Conservation (phyloP, 176 grass and related monocot species). For the Aegilops tauschii region DNA sequence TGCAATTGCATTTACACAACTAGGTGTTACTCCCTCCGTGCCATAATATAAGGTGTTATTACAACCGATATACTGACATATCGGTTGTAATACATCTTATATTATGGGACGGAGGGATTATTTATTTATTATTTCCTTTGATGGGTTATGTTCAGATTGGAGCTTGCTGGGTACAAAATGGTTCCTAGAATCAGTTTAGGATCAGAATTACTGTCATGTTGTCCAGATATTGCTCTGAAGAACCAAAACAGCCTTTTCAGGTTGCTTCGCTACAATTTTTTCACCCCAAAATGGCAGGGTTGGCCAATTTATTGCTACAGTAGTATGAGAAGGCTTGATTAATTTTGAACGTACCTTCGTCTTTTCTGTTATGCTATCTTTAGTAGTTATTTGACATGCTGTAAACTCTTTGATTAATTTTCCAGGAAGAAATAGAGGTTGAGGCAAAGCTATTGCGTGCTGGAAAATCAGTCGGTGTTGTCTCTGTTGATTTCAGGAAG, state of each 20-base stretch:
- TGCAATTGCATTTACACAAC: not conserved
- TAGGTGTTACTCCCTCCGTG: not conserved
- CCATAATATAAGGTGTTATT: too few species aligned
- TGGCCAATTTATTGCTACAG: not conserved
- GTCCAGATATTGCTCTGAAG: constrained; percentile 3
- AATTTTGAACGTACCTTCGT: constrained; percentile 10
- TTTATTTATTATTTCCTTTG: constrained; percentile 3
- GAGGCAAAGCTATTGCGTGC: constrained; percentile 66
- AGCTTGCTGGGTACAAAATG: not conserved
- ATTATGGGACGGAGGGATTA: not conserved
- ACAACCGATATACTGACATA: too few species aligned
- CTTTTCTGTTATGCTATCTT: not conserved
- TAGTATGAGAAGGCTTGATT: not conserved
- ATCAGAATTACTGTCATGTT: not conserved
- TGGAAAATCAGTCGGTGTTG: constrained; percentile 61
- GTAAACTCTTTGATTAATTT: constrained; percentile 19
- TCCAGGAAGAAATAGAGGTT: constrained; percentile 92
- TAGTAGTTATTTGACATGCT: not conserved
- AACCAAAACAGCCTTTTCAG: not conserved
- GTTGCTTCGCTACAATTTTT: not conserved
- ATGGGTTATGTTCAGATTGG: not conserved
- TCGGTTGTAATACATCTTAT: too few species aligned
- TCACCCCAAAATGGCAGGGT: not conserved
- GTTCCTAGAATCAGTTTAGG: not conserved
- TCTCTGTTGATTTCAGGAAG: constrained; percentile 75